Percentiles rank a stretch among this genome's conserved stretches.
phyloP scores from a whole-genome alignment of 305 asterid species.

The Solanum hybrid region DNA sequence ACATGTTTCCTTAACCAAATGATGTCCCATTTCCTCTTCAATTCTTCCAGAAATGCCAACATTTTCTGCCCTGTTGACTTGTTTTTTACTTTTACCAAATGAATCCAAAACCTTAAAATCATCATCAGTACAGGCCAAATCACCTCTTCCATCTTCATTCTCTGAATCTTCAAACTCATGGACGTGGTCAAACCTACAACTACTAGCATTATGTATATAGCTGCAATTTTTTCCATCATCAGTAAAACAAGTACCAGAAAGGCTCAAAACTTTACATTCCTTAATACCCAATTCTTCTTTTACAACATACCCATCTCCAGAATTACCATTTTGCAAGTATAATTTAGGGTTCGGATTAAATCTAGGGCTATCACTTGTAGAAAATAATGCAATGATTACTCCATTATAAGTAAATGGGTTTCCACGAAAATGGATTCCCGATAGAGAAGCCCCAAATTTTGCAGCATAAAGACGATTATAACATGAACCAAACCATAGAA shows the following conservation, averaged over 20 bases:
- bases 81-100: slow-evolving; percentile 15
- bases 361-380: slow-evolving; percentile 14
- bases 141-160: slow-evolving; percentile 26
- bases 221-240: slow-evolving; percentile 23
- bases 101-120: slow-evolving; percentile 54
- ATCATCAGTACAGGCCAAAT: slow-evolving; percentile 25
- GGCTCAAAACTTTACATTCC: slow-evolving; percentile 15
- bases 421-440: neutral
- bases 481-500: slow-evolving; percentile 8
- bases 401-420: slow-evolving; percentile 10
- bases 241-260: slow-evolving; percentile 10
- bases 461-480: neutral
- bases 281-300: slow-evolving; percentile 18
- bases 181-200: slow-evolving; percentile 23
- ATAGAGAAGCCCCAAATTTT: neutral
- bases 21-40: slow-evolving; percentile 62
- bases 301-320: slow-evolving; percentile 15
- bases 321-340: slow-evolving; percentile 4
- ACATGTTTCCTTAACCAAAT: slow-evolving; percentile 69
- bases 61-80: slow-evolving; percentile 7
- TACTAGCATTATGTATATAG: slow-evolving; percentile 17
- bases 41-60: slow-evolving; percentile 26
- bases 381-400: slow-evolving; percentile 13
- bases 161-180: slow-evolving; percentile 33
- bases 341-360: slow-evolving; percentile 1